Conservation (phyloP, 2,329 filamentous ascomycete genomes). For the Lachnellula subtilissima region DNA sequence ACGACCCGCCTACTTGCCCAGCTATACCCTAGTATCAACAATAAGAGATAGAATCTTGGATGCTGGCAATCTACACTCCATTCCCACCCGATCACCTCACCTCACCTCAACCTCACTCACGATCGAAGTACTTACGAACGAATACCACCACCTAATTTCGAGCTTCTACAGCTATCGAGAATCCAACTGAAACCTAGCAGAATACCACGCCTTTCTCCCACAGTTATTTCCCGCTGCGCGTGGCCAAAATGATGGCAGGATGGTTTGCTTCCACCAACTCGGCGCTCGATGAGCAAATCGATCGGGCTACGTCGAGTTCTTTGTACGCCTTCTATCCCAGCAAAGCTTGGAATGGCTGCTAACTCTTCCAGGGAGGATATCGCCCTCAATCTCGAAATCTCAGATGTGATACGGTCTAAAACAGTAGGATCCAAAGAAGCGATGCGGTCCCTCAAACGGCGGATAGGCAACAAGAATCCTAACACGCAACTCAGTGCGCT, state of each 20-base stretch:
- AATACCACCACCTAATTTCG: too few species aligned
- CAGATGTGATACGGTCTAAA: slow-evolving; percentile 94
- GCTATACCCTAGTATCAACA: too few species aligned
- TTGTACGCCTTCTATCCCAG: slow-evolving; percentile 52
- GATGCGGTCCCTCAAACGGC: slow-evolving; percentile 90
- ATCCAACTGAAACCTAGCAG: too few species aligned
- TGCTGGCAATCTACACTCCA: too few species aligned
- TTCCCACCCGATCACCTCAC: too few species aligned
- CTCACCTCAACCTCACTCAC: too few species aligned
- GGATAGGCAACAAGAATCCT: slow-evolving; percentile 95
- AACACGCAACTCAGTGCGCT: slow-evolving; percentile 95
- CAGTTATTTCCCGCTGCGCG: background rate
- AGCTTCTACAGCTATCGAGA: too few species aligned
- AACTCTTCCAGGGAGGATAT: slow-evolving; percentile 73
- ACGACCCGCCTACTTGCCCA: too few species aligned
- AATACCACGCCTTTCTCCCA: background rate
- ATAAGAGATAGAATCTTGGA: too few species aligned
- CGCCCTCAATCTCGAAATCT: slow-evolving; percentile 94
- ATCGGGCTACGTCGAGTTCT: slow-evolving; percentile 85
- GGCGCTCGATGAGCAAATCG: slow-evolving; percentile 94
- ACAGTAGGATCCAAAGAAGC: slow-evolving; percentile 96
- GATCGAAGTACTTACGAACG: too few species aligned
- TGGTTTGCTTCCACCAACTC: slow-evolving; percentile 86
- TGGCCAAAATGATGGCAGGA: slow-evolving; percentile 12
- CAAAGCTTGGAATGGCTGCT: slow-evolving; percentile 12